These are phyloP conservation scores for Scenedesmus sp. DNA, from an alignment of 163 green algal species.

Conservation along the genomic window DNA sequence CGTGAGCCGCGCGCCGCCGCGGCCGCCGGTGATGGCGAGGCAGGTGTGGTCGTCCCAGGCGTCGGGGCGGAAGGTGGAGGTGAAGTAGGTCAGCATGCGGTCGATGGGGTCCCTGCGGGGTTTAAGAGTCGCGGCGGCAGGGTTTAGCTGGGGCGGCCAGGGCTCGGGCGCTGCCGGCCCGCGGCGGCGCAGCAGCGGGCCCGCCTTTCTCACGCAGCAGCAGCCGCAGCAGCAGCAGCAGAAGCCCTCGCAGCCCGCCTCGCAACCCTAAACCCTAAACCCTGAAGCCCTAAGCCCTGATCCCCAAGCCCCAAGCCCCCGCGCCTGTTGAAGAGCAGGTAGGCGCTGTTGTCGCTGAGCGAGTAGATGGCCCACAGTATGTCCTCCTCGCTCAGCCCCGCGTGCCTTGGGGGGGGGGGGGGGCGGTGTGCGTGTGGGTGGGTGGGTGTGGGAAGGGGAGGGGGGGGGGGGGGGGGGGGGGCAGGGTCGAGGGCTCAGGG, in stretches of 20 bases:
- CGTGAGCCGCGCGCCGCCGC: conserved; percentile 85
- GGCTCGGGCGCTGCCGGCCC: no score
- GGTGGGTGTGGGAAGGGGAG: no score
- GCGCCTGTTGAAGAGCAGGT: conserved; percentile 90
- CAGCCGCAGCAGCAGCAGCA: not conserved
- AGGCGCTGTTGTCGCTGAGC: conserved; percentile 94
- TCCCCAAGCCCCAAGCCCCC: no score
- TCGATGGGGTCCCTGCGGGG: conserved; percentile 88
- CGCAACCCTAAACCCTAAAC: not conserved
- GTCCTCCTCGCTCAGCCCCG: conserved; percentile 67
- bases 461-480: no score
- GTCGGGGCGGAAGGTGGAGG: conserved; percentile 67
- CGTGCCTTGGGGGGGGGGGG: conserved; percentile 13
- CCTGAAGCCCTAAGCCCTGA: no score
- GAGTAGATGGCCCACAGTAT: conserved; percentile 91
- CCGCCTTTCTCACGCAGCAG: not conserved
- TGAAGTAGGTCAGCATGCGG: conserved; percentile 83
- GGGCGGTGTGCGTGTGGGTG: not conserved
- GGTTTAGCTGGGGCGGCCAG: no score
- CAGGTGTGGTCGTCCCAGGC: conserved; percentile 48
- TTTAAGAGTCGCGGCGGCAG: no score
- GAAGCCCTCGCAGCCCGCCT: not conserved
- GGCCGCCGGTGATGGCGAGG: conserved; percentile 57
- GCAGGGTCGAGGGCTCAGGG: not conserved
- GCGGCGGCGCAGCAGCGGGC: no score